A percentile compares a stretch with the other conserved stretches of the same genome.
phyloP scores from a whole-genome alignment of 441 rosid species.

The Jatropha podagrica region DNA sequence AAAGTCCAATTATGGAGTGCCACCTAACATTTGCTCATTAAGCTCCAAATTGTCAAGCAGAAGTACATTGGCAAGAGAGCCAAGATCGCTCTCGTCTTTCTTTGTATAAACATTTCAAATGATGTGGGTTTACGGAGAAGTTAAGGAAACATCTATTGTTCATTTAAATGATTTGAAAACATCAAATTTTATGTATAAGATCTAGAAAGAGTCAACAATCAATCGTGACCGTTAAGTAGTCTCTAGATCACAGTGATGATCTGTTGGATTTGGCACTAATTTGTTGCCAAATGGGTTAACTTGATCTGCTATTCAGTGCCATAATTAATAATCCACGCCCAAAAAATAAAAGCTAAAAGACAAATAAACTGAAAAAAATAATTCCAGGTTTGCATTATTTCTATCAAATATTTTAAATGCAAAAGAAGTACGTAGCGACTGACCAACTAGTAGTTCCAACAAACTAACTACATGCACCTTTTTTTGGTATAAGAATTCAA shows the following conservation, averaged over 20 bases:
- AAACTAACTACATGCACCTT: neutral
- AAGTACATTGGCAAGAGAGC: neutral
- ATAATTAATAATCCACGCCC: neutral
- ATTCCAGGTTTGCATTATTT: neutral
- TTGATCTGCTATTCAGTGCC: neutral
- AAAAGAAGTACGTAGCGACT: neutral
- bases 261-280: neutral
- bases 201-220: neutral
- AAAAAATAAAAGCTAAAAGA: neutral
- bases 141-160: constrained; percentile 34
- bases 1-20: neutral
- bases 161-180: constrained; percentile 8
- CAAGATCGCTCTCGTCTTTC: neutral
- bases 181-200: constrained; percentile 6
- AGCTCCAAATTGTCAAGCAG: neutral
- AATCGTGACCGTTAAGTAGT: neutral
- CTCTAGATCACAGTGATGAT: neutral
- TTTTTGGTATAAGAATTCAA: neutral
- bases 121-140: constrained; percentile 32
- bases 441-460: constrained; percentile 1
- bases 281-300: neutral
- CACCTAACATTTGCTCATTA: neutral
- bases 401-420: too few relatives aligned
- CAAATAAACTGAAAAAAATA: neutral
- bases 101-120: neutral